Base-by-base conservation (phyloP, 1,284 basidiomycete genomes). In the Xanthoconium separans region DNA sequence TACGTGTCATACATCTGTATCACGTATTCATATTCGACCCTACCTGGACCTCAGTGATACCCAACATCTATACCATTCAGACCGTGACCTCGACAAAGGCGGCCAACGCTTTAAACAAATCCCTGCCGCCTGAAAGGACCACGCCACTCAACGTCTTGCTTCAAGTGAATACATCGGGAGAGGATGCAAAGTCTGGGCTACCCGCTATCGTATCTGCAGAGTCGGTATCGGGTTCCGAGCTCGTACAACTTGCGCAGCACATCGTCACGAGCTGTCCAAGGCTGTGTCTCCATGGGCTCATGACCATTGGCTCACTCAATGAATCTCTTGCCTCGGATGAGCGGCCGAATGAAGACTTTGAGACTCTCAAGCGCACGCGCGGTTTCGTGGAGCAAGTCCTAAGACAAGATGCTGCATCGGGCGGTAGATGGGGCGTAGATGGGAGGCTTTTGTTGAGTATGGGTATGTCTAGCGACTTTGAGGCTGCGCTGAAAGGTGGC, bases 401-500 rank as follows among this genome's bases (percentile, higher is more conserved):
- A 47, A 51, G 51, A 40, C 66, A 71, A 22, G 71, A 77, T 10
- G 66, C 70, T 2, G 58, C 64, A 9, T 55, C 29, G n/a, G 11
- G 59, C 58, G 57, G 61, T 31, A 71, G 59, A 42, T 87, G 81
- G 82, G 85, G 84, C 9, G 72, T 76, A 45, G 75, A 77, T 6
- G 81, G 85, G 6, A 75, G 73, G 50, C 70, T 98, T 56, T 69
- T 94, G 65, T 70, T 99, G 67, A 96, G 93, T 65, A 98, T 98
- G 95, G 96, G 96, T 20, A 99, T 99, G 96, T 96, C 93, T 52
- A 89, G 87, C 54, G 96, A 99, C 65, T 97, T 96, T 69, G 91
- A 89, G 65, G 83, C 87, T 41, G 96, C 96, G 2, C 75, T 97
- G 55, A 80, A 78, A 68, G 84, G 87, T 16, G 96, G 94, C 0